Conservation (phyloP, 1,284 basidiomycete genomes). For the Taiwanofungus camphoratus region DNA sequence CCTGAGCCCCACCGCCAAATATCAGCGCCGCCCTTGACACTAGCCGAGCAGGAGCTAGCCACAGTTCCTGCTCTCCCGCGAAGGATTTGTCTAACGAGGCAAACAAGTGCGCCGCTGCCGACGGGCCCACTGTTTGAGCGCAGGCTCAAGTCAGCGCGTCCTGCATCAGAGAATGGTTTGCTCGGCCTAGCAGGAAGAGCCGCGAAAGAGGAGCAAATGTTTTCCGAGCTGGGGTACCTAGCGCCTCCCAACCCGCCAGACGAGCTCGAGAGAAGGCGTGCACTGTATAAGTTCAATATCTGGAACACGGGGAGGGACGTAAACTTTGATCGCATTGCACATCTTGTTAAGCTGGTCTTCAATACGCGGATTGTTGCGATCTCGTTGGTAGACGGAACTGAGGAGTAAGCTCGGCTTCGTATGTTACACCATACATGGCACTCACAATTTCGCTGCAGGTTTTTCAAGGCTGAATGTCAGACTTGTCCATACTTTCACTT, state of each 20-base stretch:
- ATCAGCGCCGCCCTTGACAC: slow-evolving; percentile 23
- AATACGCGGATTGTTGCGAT: slow-evolving; percentile 84
- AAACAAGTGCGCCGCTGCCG: slow-evolving; percentile 55
- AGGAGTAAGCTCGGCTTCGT: slow-evolving; percentile 46
- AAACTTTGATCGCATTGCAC: slow-evolving; percentile 91
- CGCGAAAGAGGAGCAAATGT: slow-evolving; percentile 60
- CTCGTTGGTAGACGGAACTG: slow-evolving; percentile 75
- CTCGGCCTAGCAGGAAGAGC: slow-evolving; percentile 38
- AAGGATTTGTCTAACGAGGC: slow-evolving; percentile 49
- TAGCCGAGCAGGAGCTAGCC: slow-evolving; percentile 19
- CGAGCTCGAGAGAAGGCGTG: slow-evolving; percentile 74
- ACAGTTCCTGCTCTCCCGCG: slow-evolving; percentile 43
- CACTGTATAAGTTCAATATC: slow-evolving; percentile 85
- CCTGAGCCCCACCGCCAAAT: slow-evolving; percentile 21
- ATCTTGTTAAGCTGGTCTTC: slow-evolving; percentile 89
- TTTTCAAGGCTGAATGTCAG: slow-evolving; percentile 81
- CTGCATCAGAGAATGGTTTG: slow-evolving; percentile 30
- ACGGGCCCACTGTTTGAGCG: slow-evolving; percentile 35
- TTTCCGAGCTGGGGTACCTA: slow-evolving; percentile 62
- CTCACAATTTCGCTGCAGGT: slow-evolving; percentile 35
- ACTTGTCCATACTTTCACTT: slow-evolving; percentile 11
- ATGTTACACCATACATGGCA: background rate
- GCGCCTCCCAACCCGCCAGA: slow-evolving; percentile 77
- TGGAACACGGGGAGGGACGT: slow-evolving; percentile 79
- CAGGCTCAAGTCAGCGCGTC: slow-evolving; percentile 33